These are phyloP conservation scores for Anthracocystis walkeri DNA, from an alignment of 1,284 basidiomycete species.

Conservation along the genomic window DNA sequence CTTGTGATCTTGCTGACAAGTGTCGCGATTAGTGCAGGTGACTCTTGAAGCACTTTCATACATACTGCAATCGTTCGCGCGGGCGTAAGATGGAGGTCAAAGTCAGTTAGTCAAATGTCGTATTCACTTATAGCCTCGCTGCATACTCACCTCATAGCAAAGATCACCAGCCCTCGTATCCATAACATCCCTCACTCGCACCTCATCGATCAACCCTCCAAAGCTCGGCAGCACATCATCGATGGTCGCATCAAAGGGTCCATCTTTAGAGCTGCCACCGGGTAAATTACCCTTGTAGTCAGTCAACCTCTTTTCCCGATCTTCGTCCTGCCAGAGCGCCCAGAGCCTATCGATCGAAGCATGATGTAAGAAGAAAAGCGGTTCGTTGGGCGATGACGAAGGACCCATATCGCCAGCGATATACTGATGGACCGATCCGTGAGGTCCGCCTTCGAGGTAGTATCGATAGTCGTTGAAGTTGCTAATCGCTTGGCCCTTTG, in stretches of 20 bases:
- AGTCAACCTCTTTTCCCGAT: not conserved
- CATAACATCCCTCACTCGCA: conserved; percentile 19
- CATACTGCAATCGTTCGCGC: not conserved
- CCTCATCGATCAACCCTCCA: conserved; percentile 10
- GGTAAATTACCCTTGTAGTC: conserved; percentile 20
- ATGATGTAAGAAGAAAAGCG: conserved; percentile 24
- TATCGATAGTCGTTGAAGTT: conserved; percentile 19
- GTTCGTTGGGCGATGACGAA: conserved; percentile 12
- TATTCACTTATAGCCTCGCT: not conserved
- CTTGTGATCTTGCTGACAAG: no score
- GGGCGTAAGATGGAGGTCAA: not conserved
- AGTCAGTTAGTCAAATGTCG: not conserved
- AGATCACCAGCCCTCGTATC: conserved; percentile 19
- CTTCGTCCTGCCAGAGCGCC: conserved; percentile 18
- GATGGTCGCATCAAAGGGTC: conserved; percentile 15
- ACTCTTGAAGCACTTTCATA: not conserved
- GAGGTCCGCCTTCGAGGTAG: conserved; percentile 17
- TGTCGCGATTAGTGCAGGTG: not conserved
- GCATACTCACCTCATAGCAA: conserved; percentile 14
- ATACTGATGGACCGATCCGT: conserved; percentile 20
- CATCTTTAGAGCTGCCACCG: conserved; percentile 1
- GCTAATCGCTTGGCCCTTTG: not conserved
- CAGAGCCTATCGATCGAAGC: conserved; percentile 22
- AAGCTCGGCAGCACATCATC: conserved; percentile 18
- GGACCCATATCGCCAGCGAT: conserved; percentile 21